Base-by-base conservation (phyloP, 192 early-diverging fungal genomes). In the Dissophora ornata region DNA sequence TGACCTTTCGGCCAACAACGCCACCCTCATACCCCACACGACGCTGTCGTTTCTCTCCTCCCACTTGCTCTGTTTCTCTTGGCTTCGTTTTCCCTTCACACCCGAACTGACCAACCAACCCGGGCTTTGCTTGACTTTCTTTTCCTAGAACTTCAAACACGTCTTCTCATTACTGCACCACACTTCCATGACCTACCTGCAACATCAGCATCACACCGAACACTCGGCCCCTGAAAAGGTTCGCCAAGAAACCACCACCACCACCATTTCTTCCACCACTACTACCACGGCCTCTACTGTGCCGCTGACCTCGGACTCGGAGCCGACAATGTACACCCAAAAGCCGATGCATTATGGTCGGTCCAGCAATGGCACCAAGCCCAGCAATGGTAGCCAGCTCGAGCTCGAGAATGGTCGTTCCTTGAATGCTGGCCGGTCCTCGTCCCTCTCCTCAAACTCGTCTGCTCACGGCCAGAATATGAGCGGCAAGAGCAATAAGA, bases 191-290 rank as follows among this genome's bases (percentile, higher is more conserved):
- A 77, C 73, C 32, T 77, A 67, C 54, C 64, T 52, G 40, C 63
- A 66, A 21, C 62, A 57, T 29, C 59, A n/a, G n/a, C n/a, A 55
- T 16, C 51, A 24, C 34, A 57, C 55, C 22, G 19, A 34, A 38
- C 56, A 66, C 22, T 30, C 57, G 13, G 50, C 44, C 24, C 63
- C 63, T 44, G 73, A 77, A 36, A 77, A 77, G 65, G 40, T 77
- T 34, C 73, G 65, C 45, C 49, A 77, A 36, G 73, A 77, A 57
- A 77, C 73, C 3, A 77, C 64, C 15, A 77, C 73, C 1, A 77
- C 73, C 0, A 75, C 71, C 8, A 61, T 75, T 38, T 69, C 63
- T 13, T 42, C 62, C 33, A 61, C 71, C 24, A 75, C 71, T 24
- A 75, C 71, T 2, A 75, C 71, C 19, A 62, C 73, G 7, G 42